These are phyloP conservation scores for Kwoniella dejecticola DNA, from an alignment of 768 basidiomycete genomes.

Conservation along the genomic window DNA sequence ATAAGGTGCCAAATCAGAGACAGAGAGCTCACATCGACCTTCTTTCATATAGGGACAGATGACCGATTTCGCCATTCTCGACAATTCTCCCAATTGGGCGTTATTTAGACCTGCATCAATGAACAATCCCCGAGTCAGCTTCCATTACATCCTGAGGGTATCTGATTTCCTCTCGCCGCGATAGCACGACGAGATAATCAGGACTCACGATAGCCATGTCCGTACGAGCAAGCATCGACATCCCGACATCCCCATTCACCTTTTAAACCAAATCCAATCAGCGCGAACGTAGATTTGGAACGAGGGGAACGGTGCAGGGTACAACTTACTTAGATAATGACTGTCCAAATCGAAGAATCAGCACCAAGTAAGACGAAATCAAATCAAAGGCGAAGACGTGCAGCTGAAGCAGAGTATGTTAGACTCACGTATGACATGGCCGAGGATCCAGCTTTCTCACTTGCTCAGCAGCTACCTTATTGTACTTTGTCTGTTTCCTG, in stretches of 20 bases:
- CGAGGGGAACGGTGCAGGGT: too few relatives aligned
- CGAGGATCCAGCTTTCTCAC: slow-evolving; percentile 43
- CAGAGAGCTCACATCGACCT: slow-evolving; percentile 32
- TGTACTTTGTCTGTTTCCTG: slow-evolving; percentile 3
- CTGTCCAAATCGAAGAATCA: slow-evolving; percentile 7
- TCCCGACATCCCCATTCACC: slow-evolving; percentile 43
- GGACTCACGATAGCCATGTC: slow-evolving; percentile 47
- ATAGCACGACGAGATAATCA: too few relatives aligned
- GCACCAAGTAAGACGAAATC: too few relatives aligned
- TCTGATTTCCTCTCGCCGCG: too few relatives aligned
- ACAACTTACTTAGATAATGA: slow-evolving; percentile 35
- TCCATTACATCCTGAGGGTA: too few relatives aligned
- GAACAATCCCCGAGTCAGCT: not conserved
- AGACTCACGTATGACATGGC: slow-evolving; percentile 53
- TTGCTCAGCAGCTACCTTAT: slow-evolving; percentile 2
- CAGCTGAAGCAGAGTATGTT: too few relatives aligned
- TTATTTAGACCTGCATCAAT: slow-evolving; percentile 28
- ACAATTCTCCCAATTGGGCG: slow-evolving; percentile 37
- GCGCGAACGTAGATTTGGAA: too few relatives aligned
- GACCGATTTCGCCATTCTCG: slow-evolving; percentile 43
- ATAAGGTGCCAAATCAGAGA: not conserved
- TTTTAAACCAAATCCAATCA: slow-evolving; percentile 14
- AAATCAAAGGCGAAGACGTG: too few relatives aligned
- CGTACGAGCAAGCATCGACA: slow-evolving; percentile 37
- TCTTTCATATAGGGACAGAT: slow-evolving; percentile 42